A percentile compares a stretch with the other conserved stretches of the same genome.
These are phyloP conservation scores for Geotrichum candidum DNA, from an alignment of 1,139 yeast genomes.

Conservation along the genomic window DNA sequence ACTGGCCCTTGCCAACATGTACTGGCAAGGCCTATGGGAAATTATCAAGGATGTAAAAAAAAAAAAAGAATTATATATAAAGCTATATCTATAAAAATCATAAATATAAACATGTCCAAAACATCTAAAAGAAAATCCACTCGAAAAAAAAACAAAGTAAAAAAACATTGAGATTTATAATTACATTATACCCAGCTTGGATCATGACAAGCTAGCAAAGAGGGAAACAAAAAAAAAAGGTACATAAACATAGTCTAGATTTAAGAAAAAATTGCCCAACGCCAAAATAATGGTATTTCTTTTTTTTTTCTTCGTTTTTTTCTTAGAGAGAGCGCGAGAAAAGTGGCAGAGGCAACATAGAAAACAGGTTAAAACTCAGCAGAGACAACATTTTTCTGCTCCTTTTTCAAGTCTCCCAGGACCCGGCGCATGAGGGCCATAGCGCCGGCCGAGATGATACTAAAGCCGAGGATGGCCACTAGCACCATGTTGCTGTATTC, in stretches of 20 bases:
- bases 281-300: no score
- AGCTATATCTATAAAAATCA: neutral
- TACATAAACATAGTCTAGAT: no score
- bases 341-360: no score
- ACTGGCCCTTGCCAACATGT: neutral
- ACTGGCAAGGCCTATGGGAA: neutral
- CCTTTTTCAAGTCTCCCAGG: constrained; percentile 27
- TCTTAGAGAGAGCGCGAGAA: no score
- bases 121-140: neutral
- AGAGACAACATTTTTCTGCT: constrained; percentile 6
- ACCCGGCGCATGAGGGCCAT: constrained; percentile 27
- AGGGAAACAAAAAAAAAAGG: neutral
- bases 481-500: constrained; percentile 77
- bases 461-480: constrained; percentile 66
- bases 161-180: no score
- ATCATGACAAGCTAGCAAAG: neutral
- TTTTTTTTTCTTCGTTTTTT: no score
- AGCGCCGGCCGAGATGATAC: constrained; percentile 48
- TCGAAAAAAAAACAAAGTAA: neutral
- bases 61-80: neutral
- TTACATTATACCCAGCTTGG: neutral
- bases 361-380: neutral
- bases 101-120: no score
- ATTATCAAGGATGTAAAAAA: neutral
- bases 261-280: no score